phyloP scores from a whole-genome alignment of 176 grass and related monocot species.

The Carex kokanica region DNA sequence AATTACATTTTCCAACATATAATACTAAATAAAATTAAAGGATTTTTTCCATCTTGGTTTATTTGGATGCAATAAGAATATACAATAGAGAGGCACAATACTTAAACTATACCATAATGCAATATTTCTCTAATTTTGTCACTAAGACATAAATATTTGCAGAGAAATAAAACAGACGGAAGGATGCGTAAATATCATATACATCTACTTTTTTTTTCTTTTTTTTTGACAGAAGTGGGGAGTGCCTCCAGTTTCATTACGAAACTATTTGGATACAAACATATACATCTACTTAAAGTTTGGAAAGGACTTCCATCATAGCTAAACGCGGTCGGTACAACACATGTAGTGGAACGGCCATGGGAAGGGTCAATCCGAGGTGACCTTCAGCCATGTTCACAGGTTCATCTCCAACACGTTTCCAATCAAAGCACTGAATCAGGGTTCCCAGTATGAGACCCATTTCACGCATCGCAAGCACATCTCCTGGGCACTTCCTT shows the following conservation, averaged over 20 bases:
- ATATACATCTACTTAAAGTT: background rate
- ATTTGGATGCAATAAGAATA: background rate
- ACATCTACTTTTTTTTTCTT: too few relatives aligned
- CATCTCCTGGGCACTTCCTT: conserved; percentile 31
- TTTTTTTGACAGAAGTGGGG: too few relatives aligned
- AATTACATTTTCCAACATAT: background rate
- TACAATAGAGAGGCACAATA: background rate
- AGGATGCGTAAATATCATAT: background rate
- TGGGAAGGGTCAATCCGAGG: conserved; percentile 29
- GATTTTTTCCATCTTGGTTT: background rate
- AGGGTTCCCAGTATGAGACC: conserved; percentile 22
- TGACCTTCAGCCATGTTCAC: conserved; percentile 19
- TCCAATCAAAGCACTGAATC: conserved; percentile 40
- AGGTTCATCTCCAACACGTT: conserved; percentile 9
- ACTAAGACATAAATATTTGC: background rate
- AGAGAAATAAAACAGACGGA: background rate
- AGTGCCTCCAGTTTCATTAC: too few relatives aligned
- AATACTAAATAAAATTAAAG: background rate
- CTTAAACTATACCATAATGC: background rate
- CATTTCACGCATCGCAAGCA: conserved; percentile 19
- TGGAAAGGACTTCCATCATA: conserved; percentile 25
- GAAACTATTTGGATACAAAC: too few relatives aligned
- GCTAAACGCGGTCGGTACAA: conserved; percentile 6
- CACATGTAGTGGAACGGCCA: conserved; percentile 12
- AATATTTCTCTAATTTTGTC: background rate